These are phyloP conservation scores for Aquilaria agallochum DNA, from an alignment of 441 rosid genomes.

Conservation along the genomic window DNA sequence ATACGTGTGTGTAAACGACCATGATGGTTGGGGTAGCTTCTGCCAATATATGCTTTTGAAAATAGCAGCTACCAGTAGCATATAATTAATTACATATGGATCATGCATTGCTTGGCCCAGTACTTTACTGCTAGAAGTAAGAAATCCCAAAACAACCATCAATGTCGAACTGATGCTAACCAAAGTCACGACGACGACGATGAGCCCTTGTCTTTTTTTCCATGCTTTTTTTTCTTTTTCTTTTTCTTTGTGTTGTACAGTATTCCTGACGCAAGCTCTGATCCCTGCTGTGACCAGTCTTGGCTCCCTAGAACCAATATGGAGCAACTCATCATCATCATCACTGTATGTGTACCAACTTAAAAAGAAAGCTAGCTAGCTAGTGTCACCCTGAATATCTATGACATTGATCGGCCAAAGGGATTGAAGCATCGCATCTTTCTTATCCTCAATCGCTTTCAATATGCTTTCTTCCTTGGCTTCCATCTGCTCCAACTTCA, in stretches of 20 bases:
- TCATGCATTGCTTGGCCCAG: no score
- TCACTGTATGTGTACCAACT: no score
- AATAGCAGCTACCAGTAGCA: no score
- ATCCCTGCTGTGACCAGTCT: slow-evolving; percentile 64
- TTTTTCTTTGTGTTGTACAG: slow-evolving; percentile 2
- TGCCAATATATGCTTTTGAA: no score
- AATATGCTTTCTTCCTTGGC: slow-evolving; percentile 63
- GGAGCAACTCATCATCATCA: no score
- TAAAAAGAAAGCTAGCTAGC: no score
- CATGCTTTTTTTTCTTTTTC: no score
- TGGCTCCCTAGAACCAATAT: slow-evolving; percentile 53
- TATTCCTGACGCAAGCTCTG: slow-evolving; percentile 74
- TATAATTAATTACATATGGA: no score
- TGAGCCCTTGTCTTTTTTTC: slow-evolving; percentile 23
- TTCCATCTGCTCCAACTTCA: slow-evolving; percentile 54
- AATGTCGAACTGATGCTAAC: no score
- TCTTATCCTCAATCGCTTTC: slow-evolving; percentile 73
- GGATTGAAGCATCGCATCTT: slow-evolving; percentile 78
- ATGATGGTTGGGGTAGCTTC: no score
- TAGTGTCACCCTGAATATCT: slow-evolving; percentile 47
- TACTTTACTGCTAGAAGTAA: no score
- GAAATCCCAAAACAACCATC: slow-evolving; percentile 1
- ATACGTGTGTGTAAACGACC: no score
- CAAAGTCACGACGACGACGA: slow-evolving; percentile 17
- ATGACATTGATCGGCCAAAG: slow-evolving; percentile 94